A percentile compares a stretch with the other conserved stretches of the same genome.
Evolutionary conservation across 441 rosid species (phyloP).

Genomic region (Jatropha multifida): DNA sequence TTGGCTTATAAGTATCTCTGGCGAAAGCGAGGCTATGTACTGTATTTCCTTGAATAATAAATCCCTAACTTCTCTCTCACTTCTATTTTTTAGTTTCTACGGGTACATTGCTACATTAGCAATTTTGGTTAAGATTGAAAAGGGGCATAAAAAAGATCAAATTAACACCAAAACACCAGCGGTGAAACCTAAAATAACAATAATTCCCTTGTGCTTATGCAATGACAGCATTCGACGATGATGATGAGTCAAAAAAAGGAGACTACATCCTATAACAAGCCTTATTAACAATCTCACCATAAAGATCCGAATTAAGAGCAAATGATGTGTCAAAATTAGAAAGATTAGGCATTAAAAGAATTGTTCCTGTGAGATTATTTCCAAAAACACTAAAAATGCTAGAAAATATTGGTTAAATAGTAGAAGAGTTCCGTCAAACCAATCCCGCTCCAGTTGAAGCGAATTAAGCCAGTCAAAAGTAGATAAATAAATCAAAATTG

Average conservation of each 20-base stretch:
- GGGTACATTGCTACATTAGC: too few species aligned
- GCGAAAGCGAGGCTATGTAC: too few species aligned
- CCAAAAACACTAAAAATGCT: conserved; percentile 57
- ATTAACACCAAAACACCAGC: conserved; percentile 48
- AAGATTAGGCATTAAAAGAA: conserved; percentile 65
- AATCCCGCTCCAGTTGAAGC: conserved; percentile 59
- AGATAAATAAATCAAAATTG: conserved; percentile 49
- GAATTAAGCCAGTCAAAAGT: conserved; percentile 47
- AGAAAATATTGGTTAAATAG: conserved; percentile 60
- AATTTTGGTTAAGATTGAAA: background rate
- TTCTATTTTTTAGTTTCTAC: too few species aligned
- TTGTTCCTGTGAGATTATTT: conserved; percentile 61
- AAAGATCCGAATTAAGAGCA: conserved; percentile 53
- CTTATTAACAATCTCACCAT: conserved; percentile 68
- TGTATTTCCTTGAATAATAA: too few species aligned
- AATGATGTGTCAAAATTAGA: conserved; percentile 55
- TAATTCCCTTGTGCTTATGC: conserved; percentile 32
- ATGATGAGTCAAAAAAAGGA: conserved; percentile 50
- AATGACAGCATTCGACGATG: conserved; percentile 31
- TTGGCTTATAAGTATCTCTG: too few species aligned
- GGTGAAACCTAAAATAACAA: conserved; percentile 47
- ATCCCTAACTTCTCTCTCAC: too few species aligned
- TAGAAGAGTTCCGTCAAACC: conserved; percentile 61
- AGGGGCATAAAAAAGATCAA: conserved; percentile 36
- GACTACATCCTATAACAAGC: conserved; percentile 48